Base-by-base conservation (phyloP, 75 land plant genomes). In the Pseudotsuga menziesii region DNA sequence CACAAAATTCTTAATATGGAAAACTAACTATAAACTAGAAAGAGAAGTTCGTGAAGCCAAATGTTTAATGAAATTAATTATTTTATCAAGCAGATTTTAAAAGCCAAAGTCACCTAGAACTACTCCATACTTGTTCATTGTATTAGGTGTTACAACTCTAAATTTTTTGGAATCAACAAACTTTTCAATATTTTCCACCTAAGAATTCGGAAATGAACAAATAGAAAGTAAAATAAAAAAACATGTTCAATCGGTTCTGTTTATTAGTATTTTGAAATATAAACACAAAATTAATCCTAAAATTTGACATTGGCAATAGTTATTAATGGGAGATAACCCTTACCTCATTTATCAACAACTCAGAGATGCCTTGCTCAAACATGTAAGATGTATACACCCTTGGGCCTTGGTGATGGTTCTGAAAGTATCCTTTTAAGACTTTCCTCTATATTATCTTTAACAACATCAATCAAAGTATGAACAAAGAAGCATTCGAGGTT, bases 81-180 rank as follows among this genome's bases (percentile, higher is more conserved):
- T 77, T 55, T 81, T 73, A 74, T 82, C 55, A 58, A 84, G 61
- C 85, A 84, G 81, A 62, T 55, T 61, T 56, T 84, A 85, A 85
- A 84, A 82, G 23, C 86, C 85, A 73, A 82, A 82, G 44, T 84
- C 86, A 67, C 81, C 86, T 25, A 84, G 85, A 32, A 84, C 86
- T 44, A 85, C 86, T 17, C 86, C 86, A 75, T 84, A 84, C 61
- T 84, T 84, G 77, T 82, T 84, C 86, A 84, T 84, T 19, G 86
- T 84, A 64, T 84, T 84, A 22, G 86, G 86, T 52, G 77, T 78
- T 1, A 29, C 76, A 29, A 29, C 32, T 0, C 1, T 29, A 29
- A 29, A 1, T 1, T 29, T 29, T 29, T 1, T 0, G 1, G 1
- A 0, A 29, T 29, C 32, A 29, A 29, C 32, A 0, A 29, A 29